phyloP scores from a whole-genome alignment of 257 asterid genomes.

The Schizonepeta tenuifolia region DNA sequence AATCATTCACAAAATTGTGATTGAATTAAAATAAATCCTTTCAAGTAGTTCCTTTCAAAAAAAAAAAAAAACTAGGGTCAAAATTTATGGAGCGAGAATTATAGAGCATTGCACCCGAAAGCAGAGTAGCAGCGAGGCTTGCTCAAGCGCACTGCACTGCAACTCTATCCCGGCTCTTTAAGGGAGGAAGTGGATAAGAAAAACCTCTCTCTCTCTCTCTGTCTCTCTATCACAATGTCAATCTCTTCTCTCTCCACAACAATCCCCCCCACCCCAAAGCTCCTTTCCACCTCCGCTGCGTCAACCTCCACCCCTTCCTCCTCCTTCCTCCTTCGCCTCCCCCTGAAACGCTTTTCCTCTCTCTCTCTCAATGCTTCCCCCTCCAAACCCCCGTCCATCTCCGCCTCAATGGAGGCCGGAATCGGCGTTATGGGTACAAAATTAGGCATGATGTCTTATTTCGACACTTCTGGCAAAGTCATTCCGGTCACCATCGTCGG shows the following conservation, averaged over 20 bases:
- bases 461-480: slow-evolving; percentile 69
- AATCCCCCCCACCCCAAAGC: slow-evolving; percentile 42
- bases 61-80: too few relatives aligned
- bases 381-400: slow-evolving; percentile 36
- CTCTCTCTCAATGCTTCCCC: slow-evolving; percentile 47
- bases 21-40: too few relatives aligned
- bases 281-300: slow-evolving; percentile 33
- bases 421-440: slow-evolving; percentile 89
- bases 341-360: slow-evolving; percentile 44
- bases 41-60: too few relatives aligned
- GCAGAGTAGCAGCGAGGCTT: neutral
- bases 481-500: slow-evolving; percentile 96
- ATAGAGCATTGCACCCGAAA: slow-evolving; percentile 15
- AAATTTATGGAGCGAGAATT: too few relatives aligned
- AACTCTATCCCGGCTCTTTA: neutral
- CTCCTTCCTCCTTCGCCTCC: slow-evolving; percentile 51
- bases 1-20: too few relatives aligned
- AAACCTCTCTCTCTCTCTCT: slow-evolving; percentile 13
- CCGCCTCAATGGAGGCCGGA: slow-evolving; percentile 90
- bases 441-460: slow-evolving; percentile 91
- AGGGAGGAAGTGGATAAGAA: slow-evolving; percentile 32
- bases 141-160: neutral
- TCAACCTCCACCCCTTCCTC: slow-evolving; percentile 38
- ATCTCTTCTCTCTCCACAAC: slow-evolving; percentile 51
- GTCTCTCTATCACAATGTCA: slow-evolving; percentile 42